These are phyloP conservation scores for Tricladium varicosporioides DNA, from an alignment of 2,329 filamentous ascomycete species.

Conservation along the genomic window DNA sequence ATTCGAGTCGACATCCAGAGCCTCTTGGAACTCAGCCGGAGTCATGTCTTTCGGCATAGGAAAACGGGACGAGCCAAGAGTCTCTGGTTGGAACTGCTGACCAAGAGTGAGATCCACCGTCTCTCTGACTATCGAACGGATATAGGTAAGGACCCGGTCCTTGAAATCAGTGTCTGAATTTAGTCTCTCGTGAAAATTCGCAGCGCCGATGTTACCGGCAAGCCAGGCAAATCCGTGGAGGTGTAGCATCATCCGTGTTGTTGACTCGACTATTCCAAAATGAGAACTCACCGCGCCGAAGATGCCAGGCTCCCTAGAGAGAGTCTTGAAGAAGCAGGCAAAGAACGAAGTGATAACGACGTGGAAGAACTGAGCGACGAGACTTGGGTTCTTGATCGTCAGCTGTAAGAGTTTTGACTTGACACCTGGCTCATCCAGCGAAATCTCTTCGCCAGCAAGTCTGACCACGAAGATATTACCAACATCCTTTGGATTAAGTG, in stretches of 20 bases:
- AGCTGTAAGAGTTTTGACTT: slow-evolving; percentile 10
- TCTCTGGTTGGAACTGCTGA: slow-evolving; percentile 11
- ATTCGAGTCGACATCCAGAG: slow-evolving; percentile 13
- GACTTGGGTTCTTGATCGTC: slow-evolving; percentile 13
- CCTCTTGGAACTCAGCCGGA: slow-evolving; percentile 9
- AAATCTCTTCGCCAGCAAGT: slow-evolving; percentile 9
- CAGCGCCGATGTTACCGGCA: slow-evolving; percentile 6
- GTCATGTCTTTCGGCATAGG: slow-evolving; percentile 12
- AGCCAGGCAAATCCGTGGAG: slow-evolving; percentile 15
- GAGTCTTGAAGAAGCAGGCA: slow-evolving; percentile 11
- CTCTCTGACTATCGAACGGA: slow-evolving; percentile 12
- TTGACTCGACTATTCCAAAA: slow-evolving; percentile 14
- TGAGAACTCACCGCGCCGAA: slow-evolving; percentile 9
- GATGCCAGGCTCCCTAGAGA: slow-evolving; percentile 12
- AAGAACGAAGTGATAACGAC: slow-evolving; percentile 10
- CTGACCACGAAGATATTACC: slow-evolving; percentile 13
- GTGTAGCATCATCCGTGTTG: slow-evolving; percentile 13
- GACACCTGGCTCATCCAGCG: slow-evolving; percentile 7
- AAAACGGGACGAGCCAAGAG: slow-evolving; percentile 6
- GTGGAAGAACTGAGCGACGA: slow-evolving; percentile 9
- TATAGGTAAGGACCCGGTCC: slow-evolving; percentile 11
- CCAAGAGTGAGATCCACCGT: slow-evolving; percentile 14
- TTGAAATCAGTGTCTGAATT: slow-evolving; percentile 12
- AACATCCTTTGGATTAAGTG: slow-evolving; percentile 13
- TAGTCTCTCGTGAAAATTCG: slow-evolving; percentile 7